Evolutionary conservation across 371 early-diverging fungal species (phyloP).

Genomic region (Actinomortierella ambigua): DNA sequence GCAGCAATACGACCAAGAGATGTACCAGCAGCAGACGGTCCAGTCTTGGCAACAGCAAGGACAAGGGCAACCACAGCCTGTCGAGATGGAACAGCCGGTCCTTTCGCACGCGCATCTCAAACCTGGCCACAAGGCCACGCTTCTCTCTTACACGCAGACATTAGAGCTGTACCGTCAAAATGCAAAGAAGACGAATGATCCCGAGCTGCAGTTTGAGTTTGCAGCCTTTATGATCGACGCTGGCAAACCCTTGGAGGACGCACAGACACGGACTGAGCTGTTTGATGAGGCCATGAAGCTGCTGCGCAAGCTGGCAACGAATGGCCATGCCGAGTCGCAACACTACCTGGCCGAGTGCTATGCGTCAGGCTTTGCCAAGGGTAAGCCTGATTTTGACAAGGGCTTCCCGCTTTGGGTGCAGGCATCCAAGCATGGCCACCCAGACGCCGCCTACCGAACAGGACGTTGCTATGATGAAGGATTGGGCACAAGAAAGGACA

Average conservation of each 20-base stretch:
- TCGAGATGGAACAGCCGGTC: conserved; percentile 46
- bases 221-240: conserved; percentile 79
- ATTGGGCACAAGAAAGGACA: conserved; percentile 63
- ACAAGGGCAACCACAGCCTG: conserved; percentile 9
- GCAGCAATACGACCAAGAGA: conserved; percentile 16
- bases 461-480: conserved; percentile 78
- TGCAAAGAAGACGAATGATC: conserved; percentile 83
- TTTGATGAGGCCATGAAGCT: conserved; percentile 67
- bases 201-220: conserved; percentile 82
- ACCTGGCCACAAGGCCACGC: conserved; percentile 68
- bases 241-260: conserved; percentile 59
- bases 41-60: conserved; percentile 21
- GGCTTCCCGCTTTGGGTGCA: conserved; percentile 72
- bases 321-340: conserved; percentile 69
- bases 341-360: conserved; percentile 69
- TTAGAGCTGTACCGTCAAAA: conserved; percentile 82
- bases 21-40: conserved; percentile 19
- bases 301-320: conserved; percentile 61
- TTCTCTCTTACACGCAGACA: conserved; percentile 71
- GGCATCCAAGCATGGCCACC: conserved; percentile 71
- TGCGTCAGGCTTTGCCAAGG: conserved; percentile 65
- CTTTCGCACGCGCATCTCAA: conserved; percentile 70
- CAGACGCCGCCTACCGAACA: conserved; percentile 72
- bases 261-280: conserved; percentile 59
- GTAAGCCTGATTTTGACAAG: conserved; percentile 72